Conservation (phyloP, 306 rosid species). For the Glycine soja region DNA sequence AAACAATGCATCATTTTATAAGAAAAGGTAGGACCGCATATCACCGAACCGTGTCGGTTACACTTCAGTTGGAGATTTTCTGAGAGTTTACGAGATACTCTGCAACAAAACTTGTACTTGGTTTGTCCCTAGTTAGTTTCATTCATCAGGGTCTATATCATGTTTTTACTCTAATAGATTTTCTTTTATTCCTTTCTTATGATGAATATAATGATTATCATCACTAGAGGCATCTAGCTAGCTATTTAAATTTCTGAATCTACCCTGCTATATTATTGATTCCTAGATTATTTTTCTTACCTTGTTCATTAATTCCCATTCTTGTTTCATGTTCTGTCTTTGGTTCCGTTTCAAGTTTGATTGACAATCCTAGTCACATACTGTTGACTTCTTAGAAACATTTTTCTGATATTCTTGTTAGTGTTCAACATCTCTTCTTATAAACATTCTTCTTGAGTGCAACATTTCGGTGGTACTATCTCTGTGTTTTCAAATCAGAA, state of each 20-base stretch:
- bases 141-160: no score
- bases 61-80: constrained; percentile 5
- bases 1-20: background rate
- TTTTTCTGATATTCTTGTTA: background rate
- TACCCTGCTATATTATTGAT: background rate
- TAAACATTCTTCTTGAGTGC: constrained; percentile 47
- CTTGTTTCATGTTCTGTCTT: constrained; percentile 22
- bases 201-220: background rate
- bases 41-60: constrained; percentile 6
- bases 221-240: background rate
- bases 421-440: constrained; percentile 39
- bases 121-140: background rate
- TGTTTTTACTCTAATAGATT: background rate
- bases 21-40: background rate
- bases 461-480: constrained; percentile 39
- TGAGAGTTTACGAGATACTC: constrained; percentile 5
- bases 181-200: constrained; percentile 14
- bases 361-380: no score
- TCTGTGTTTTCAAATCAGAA: no score
- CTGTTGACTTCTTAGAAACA: background rate
- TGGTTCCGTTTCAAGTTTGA: background rate
- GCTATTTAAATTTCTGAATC: constrained; percentile 39
- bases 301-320: background rate
- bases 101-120: background rate
- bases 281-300: background rate